A percentile compares a stretch with the other conserved stretches of the same genome.
These are phyloP conservation scores for Hygrocybe punicea DNA, from an alignment of 768 basidiomycete genomes.

Conservation along the genomic window DNA sequence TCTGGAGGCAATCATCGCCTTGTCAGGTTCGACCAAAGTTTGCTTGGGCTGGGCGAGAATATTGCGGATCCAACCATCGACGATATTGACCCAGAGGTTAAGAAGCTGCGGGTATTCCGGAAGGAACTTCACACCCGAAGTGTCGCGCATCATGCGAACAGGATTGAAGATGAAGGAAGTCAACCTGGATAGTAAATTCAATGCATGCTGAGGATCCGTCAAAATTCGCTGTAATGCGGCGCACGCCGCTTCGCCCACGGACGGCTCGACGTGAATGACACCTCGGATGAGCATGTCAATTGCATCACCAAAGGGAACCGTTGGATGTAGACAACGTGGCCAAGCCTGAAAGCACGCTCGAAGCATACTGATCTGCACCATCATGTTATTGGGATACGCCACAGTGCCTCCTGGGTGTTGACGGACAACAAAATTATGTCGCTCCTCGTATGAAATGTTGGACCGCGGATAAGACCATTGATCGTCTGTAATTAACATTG, in stretches of 20 bases:
- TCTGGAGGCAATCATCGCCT: constrained; percentile 39
- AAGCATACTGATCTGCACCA: constrained; percentile 66
- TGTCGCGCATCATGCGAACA: constrained; percentile 56
- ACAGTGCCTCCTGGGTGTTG: constrained; percentile 63
- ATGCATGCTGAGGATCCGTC: constrained; percentile 52
- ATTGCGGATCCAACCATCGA: constrained; percentile 64
- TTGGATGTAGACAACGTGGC: constrained; percentile 72
- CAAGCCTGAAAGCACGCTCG: constrained; percentile 78
- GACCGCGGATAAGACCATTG: constrained; percentile 68
- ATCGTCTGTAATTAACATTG: constrained; percentile 82
- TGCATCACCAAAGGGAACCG: constrained; percentile 53
- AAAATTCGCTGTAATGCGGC: constrained; percentile 71
- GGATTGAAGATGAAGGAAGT: constrained; percentile 74
- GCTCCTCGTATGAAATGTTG: constrained; percentile 62
- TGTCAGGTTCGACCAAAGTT: constrained; percentile 40
- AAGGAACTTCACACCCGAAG: constrained; percentile 57
- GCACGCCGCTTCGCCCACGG: constrained; percentile 63
- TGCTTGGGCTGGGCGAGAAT: constrained; percentile 43
- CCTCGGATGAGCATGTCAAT: constrained; percentile 78
- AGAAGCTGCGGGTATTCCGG: constrained; percentile 67
- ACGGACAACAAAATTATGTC: constrained; percentile 62
- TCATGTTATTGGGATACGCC: constrained; percentile 61
- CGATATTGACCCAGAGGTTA: constrained; percentile 67
- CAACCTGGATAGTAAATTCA: constrained; percentile 59
- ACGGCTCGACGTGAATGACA: constrained; percentile 81